Percentiles rank a stretch among this genome's conserved stretches.
These are phyloP conservation scores for Piper betle DNA, from an alignment of 164 flowering plant species.

Conservation along the genomic window DNA sequence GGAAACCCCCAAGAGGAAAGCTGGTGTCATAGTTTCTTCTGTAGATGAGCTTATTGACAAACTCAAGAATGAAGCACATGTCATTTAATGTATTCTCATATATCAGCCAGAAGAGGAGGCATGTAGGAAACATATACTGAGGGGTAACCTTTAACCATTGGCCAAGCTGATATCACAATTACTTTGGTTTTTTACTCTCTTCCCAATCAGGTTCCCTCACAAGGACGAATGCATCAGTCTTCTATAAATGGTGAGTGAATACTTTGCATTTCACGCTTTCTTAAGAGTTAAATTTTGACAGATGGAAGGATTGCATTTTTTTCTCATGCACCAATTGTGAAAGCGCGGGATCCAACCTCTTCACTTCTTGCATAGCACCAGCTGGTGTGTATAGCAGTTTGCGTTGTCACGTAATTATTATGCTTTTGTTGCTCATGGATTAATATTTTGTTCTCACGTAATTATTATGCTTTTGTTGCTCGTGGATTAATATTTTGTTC, in stretches of 20 bases:
- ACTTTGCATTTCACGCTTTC: too few species aligned
- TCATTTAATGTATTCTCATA: conserved; percentile 25
- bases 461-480: too few species aligned
- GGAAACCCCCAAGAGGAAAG: conserved; percentile 91
- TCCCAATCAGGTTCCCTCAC: background rate
- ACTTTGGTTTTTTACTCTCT: background rate
- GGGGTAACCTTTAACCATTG: background rate
- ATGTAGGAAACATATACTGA: background rate
- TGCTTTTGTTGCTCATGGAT: too few species aligned
- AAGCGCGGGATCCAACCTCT: too few species aligned
- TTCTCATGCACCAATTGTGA: too few species aligned
- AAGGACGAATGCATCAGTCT: background rate
- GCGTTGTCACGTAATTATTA: too few species aligned
- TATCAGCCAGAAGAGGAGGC: background rate
- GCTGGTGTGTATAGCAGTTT: too few species aligned
- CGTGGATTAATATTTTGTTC: too few species aligned
- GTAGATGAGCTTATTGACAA: conserved; percentile 87
- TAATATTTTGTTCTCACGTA: too few species aligned
- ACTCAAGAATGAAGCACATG: conserved; percentile 75
- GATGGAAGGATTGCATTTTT: too few species aligned
- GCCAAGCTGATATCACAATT: background rate
- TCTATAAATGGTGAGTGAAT: background rate
- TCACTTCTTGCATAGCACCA: too few species aligned
- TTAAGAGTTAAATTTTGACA: too few species aligned
- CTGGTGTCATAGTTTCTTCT: conserved; percentile 68